Percentiles rank a stretch among this genome's conserved stretches.
These are phyloP conservation scores for Miscanthus sacchariflorus DNA, from an alignment of 202 grass and related monocot genomes.

Conservation along the genomic window DNA sequence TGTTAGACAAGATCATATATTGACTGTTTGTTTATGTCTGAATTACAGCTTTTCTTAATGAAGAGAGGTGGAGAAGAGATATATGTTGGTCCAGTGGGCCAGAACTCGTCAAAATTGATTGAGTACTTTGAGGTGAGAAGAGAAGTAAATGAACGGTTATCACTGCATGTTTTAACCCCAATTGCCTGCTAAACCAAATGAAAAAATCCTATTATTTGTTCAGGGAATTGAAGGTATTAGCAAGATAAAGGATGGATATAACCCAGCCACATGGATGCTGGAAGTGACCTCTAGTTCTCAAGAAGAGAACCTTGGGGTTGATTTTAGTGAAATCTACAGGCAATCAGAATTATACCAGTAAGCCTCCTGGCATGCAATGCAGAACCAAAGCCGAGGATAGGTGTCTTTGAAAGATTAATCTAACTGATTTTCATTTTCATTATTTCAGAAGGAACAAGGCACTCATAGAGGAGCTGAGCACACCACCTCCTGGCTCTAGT, in stretches of 20 bases:
- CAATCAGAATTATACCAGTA: conserved; percentile 77
- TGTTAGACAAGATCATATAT: conserved; percentile 5
- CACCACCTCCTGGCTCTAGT: conserved; percentile 56
- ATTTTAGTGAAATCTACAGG: conserved; percentile 75
- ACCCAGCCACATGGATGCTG: conserved; percentile 96
- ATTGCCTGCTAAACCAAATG: conserved; percentile 10
- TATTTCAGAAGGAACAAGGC: conserved; percentile 82
- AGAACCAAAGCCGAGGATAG: neutral
- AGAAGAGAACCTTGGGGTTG: conserved; percentile 70
- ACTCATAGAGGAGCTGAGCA: conserved; percentile 72
- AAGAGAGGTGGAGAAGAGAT: conserved; percentile 98
- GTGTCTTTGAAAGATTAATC: conserved; percentile 15
- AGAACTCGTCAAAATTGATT: conserved; percentile 80
- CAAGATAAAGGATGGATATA: conserved; percentile 86
- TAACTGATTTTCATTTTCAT: conserved; percentile 30
- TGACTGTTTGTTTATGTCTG: conserved; percentile 34
- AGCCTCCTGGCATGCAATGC: conserved; percentile 39
- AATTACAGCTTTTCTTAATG: conserved; percentile 92
- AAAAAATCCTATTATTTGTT: conserved; percentile 33
- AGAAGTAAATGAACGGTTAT: conserved; percentile 31
- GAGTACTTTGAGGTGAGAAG: conserved; percentile 90
- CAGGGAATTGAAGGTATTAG: conserved; percentile 76
- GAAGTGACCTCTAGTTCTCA: conserved; percentile 74
- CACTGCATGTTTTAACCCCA: neutral
- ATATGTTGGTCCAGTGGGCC: conserved; percentile 92